These are phyloP conservation scores for Gloeostereum incarnatum DNA, from an alignment of 768 basidiomycete species.

Conservation along the genomic window DNA sequence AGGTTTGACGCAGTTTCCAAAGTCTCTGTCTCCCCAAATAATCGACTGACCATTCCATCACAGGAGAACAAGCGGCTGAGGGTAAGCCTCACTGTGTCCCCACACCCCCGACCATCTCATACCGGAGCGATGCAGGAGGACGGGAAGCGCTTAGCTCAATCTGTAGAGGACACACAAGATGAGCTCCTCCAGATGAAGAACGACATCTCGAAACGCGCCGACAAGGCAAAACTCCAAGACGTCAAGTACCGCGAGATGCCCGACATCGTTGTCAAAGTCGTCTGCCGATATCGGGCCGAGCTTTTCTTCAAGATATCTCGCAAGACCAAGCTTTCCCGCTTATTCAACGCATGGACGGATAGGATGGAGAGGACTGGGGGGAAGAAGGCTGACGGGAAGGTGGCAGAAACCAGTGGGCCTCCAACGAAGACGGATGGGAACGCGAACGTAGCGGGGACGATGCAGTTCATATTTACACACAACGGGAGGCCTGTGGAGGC, in stretches of 20 bases:
- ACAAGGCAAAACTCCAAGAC: constrained; percentile 72
- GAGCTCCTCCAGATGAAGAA: constrained; percentile 79
- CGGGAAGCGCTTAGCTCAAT: constrained; percentile 68
- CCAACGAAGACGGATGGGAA: constrained; percentile 6
- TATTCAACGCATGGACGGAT: constrained; percentile 85
- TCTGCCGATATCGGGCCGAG: constrained; percentile 84
- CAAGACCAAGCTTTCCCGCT: constrained; percentile 75
- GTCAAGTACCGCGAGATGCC: constrained; percentile 78
- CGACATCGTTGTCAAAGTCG: constrained; percentile 85
- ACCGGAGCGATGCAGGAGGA: constrained; percentile 54
- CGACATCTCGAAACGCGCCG: constrained; percentile 72
- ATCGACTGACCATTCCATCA: constrained; percentile 6
- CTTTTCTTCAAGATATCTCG: constrained; percentile 90
- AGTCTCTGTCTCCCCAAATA: neutral
- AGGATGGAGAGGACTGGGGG: constrained; percentile 63
- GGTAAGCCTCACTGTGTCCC: constrained; percentile 31
- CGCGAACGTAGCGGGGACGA: constrained; percentile 16
- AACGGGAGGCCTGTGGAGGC: constrained; percentile 72
- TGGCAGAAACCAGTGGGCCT: constrained; percentile 16
- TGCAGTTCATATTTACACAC: constrained; percentile 83
- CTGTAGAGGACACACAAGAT: constrained; percentile 80
- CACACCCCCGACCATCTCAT: constrained; percentile 3
- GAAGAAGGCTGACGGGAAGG: constrained; percentile 29
- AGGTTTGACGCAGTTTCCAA: constrained; percentile 39
- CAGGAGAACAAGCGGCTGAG: constrained; percentile 87